Evolutionary conservation across 2,329 filamentous ascomycete species (phyloP).

Genomic region (Lachnellula willkommii): DNA sequence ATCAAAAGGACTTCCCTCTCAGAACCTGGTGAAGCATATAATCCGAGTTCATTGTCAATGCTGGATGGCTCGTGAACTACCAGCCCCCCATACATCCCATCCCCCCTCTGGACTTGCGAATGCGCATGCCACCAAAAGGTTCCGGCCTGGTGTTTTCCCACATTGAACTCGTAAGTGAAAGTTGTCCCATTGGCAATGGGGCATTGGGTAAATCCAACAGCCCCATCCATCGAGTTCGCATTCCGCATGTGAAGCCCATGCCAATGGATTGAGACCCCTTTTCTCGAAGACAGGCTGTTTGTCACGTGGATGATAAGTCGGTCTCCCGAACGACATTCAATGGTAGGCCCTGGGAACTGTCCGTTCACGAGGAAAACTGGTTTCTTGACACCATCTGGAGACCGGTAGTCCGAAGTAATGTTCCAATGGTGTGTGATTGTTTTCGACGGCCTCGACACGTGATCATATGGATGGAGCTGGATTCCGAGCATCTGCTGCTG

Average conservation of each 20-base stretch:
- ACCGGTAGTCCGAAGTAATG: slow-evolving; percentile 35
- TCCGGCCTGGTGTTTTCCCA: slow-evolving; percentile 29
- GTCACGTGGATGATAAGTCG: slow-evolving; percentile 44
- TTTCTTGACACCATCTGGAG: slow-evolving; percentile 48
- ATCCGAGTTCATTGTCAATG: slow-evolving; percentile 8
- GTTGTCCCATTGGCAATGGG: slow-evolving; percentile 26
- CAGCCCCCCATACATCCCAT: slow-evolving; percentile 44
- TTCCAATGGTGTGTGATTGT: slow-evolving; percentile 37
- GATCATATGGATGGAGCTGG: slow-evolving; percentile 39
- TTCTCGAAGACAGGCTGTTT: slow-evolving; percentile 42
- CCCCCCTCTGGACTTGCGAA: slow-evolving; percentile 37
- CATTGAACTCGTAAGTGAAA: slow-evolving; percentile 29
- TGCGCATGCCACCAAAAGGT: slow-evolving; percentile 40
- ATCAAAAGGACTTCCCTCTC: slow-evolving; percentile 41
- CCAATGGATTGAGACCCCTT: slow-evolving; percentile 50
- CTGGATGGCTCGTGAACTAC: slow-evolving; percentile 37
- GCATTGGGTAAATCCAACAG: slow-evolving; percentile 41
- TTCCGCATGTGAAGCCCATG: slow-evolving; percentile 56
- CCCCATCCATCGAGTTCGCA: slow-evolving; percentile 55
- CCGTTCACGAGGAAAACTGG: slow-evolving; percentile 46
- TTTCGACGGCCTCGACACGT: slow-evolving; percentile 33
- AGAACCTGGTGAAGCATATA: slow-evolving; percentile 29
- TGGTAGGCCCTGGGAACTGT: slow-evolving; percentile 44
- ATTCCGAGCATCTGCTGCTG: slow-evolving; percentile 11
- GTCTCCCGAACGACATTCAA: slow-evolving; percentile 39